phyloP scores from a whole-genome alignment of 2,329 filamentous ascomycete genomes.

The Neurospora sp. region DNA sequence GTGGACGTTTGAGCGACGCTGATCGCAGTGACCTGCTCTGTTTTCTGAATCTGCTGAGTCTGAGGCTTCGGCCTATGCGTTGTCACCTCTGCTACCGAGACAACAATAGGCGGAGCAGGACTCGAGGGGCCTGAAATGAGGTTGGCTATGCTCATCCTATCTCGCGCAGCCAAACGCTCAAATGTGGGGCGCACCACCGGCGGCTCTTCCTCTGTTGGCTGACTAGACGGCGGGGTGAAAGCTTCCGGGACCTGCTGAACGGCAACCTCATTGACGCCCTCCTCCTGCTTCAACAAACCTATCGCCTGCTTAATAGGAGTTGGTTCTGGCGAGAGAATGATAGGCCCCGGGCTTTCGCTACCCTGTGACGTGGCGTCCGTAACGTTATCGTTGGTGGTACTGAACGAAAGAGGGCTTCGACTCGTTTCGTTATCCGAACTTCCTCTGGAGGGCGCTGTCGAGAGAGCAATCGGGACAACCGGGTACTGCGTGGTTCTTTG shows the following conservation, averaged over 20 bases:
- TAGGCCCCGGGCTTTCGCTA: constrained; percentile 33
- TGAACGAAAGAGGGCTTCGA: constrained; percentile 23
- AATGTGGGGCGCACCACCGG: not conserved
- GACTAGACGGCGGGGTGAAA: not conserved
- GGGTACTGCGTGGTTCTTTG: constrained; percentile 29
- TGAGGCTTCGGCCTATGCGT: not conserved
- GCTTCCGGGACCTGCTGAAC: constrained; percentile 10
- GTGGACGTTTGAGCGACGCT: not conserved
- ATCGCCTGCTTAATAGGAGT: constrained; percentile 22
- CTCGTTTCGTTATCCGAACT: constrained; percentile 28
- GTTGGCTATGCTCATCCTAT: not conserved
- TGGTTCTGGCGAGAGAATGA: constrained; percentile 25
- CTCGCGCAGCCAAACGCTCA: not conserved
- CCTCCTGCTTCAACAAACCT: constrained; percentile 24
- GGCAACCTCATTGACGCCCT: constrained; percentile 15
- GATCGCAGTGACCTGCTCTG: not conserved
- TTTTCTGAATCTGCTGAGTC: not conserved
- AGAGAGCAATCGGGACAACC: constrained; percentile 19
- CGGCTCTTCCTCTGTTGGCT: not conserved
- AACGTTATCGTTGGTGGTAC: constrained; percentile 23
- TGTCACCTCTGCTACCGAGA: not conserved
- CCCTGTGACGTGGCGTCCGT: constrained; percentile 43
- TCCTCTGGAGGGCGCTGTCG: constrained; percentile 25
- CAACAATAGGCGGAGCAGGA: not conserved
- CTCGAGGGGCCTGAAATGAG: not conserved